phyloP scores from a whole-genome alignment of 2,329 filamentous ascomycete species.

The Fusarium sp. region DNA sequence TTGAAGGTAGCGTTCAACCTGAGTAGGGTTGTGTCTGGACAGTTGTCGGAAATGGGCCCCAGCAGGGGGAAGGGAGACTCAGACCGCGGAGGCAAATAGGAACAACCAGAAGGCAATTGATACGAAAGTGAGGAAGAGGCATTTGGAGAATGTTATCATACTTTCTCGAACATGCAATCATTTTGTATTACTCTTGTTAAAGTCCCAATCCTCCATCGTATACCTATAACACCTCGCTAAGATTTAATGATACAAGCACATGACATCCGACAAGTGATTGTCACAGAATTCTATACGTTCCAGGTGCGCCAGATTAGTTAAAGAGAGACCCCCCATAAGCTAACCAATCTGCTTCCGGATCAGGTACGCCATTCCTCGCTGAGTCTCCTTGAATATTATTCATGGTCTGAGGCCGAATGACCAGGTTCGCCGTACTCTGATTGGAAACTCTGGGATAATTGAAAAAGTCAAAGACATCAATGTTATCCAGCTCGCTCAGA shows the following conservation, averaged over 20 bases:
- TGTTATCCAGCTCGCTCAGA: constrained; percentile 56
- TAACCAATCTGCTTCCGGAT: constrained; percentile 34
- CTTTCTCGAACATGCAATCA: neutral
- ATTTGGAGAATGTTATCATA: neutral
- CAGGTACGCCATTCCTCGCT: constrained; percentile 20
- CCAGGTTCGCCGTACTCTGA: constrained; percentile 18
- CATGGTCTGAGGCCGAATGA: constrained; percentile 7
- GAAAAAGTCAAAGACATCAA: constrained; percentile 61
- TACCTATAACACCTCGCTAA: neutral
- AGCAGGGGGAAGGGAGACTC: too few species aligned
- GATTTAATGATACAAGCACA: neutral
- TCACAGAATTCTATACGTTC: neutral
- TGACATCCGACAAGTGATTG: neutral
- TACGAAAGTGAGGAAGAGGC: too few species aligned
- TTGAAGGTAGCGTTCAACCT: too few species aligned
- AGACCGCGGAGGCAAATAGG: neutral
- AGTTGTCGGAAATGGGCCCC: too few species aligned
- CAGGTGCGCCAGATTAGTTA: neutral
- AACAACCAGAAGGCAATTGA: neutral
- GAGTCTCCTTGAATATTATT: neutral
- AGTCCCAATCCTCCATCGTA: neutral
- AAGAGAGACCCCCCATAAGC: constrained; percentile 26
- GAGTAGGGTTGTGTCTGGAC: too few species aligned
- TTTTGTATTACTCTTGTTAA: neutral
- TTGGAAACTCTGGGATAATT: constrained; percentile 54